Base-by-base conservation (phyloP, 345 rosid species). In the Ceriops decandra region DNA sequence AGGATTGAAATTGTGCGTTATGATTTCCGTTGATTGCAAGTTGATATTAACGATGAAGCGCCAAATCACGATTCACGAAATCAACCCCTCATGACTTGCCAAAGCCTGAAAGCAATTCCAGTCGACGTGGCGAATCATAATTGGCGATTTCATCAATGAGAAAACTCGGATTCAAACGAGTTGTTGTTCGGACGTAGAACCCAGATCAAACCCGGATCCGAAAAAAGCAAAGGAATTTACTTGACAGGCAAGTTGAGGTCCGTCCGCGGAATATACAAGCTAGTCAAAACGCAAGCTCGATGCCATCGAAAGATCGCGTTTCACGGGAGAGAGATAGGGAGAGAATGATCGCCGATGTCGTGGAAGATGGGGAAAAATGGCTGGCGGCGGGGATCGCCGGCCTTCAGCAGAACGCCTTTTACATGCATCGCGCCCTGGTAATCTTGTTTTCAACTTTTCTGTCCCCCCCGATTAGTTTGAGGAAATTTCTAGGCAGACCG, bases 341-440 rank as follows among this genome's bases (percentile, higher is more conserved):
- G 76, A 82, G 62, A 72, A 90, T 90, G 99, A 88, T 95, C 84
- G 82, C 87, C 16, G 90, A 86, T 72, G 98, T 89, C 63, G 86
- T 81, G n/a, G 98, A 91, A 66, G 95, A 88, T 75, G 98, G 91
- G 78, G 99, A 95, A 66, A 95, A 91, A 74, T 95, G 98, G 99
- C 92, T 95, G 75, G 86, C 98, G 46, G 96, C 98, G 8, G 89
- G 93, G 54, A 85, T 90, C 72, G 90, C 96, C 52, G 97, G 93
- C 77, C 96, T 95, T 71, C 97, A 95, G 72, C 99, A 95, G 77
- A 95, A 92, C 81, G 95, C 99, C 66, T 95, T 90, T 74, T 84
- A 82, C 87, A 95, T 95, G 98, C 97, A 95, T 73, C 99, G 99
- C 66, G 98, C 99, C 71, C 73, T 91, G 92, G 99, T 95, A 88